Evolutionary conservation across 768 basidiomycete genomes (phyloP), one percentile per base, ranked within the genome.

Genomic region (Lactifluus pinguis): DNA sequence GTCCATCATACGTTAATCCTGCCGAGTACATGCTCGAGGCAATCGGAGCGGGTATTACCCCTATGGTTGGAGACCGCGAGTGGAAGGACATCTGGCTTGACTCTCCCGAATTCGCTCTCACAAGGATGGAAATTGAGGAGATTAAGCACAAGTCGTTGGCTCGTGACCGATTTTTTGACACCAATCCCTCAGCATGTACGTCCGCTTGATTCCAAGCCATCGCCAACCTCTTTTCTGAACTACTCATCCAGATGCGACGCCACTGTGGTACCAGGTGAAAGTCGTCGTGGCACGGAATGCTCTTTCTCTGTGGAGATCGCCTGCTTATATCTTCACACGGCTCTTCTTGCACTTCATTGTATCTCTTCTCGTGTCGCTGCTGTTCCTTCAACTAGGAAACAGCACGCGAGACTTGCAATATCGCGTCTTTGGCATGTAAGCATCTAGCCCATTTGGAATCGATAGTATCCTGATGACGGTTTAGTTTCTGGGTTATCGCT

Each of bases 51-150:
- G 90, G 91, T 57, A 79, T 90, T 49, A 79, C 85, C 11, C 80
- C 85, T 1, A 79, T 84, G 54, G 79, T 91, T 49, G 88, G 88
- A 1, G 80, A 86, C 53, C 82, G 83, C 32, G 92, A 95, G 68
- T 95, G 93, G 93, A 84, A 85, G 62, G 84, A 91, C 65, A 76
- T 92, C 50, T 95, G 93, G 93, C 71, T 82, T 15, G 83, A 88
- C 45, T 91, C 87, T 4, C 76, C 82, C 0, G 87, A 95, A 72
- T 75, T 60, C 51, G 65, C 63, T 49, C 65, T 69, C 8, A 72
- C 60, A 14, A 65, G 55, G 57, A 3, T 66, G 5, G 76, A 82
- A 60, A 79, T 83, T 59, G 69, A 72, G 32, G 66, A 69, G 53
- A 76, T 82, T 66, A 79, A 81, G 64, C 50, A 47, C 11, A 49